Evolutionary conservation across 257 asterid species (phyloP).

Genomic region (Eucommia ulmoides): DNA sequence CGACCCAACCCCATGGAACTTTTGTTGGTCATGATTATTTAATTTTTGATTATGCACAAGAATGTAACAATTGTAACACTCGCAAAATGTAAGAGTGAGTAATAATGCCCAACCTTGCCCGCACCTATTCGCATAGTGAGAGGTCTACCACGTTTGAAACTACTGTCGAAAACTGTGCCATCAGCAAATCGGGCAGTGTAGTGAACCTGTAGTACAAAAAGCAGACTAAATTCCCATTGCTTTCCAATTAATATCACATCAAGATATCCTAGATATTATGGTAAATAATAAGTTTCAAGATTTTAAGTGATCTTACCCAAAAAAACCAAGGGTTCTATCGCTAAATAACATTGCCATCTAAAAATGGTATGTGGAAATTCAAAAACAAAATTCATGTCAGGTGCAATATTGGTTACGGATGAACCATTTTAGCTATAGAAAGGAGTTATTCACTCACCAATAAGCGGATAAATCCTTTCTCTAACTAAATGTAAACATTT

Average conservation of each 20-base stretch:
- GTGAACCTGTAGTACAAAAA: conserved; percentile 37
- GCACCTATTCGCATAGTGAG: conserved; percentile 87
- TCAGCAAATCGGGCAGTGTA: conserved; percentile 88
- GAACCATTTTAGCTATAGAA: too few relatives aligned
- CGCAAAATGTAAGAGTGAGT: too few relatives aligned
- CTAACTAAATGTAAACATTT: too few relatives aligned
- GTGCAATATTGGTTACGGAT: too few relatives aligned
- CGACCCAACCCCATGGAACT: too few relatives aligned
- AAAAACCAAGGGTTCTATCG: neutral
- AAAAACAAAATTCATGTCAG: neutral
- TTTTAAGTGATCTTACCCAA: neutral
- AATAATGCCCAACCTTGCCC: conserved; percentile 47
- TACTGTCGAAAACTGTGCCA: conserved; percentile 76
- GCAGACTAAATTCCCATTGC: neutral
- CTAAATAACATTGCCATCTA: neutral
- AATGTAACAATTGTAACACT: too few relatives aligned
- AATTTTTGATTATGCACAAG: too few relatives aligned
- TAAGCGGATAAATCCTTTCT: too few relatives aligned
- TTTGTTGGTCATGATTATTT: too few relatives aligned
- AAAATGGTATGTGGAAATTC: neutral
- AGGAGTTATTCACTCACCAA: too few relatives aligned
- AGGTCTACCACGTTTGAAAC: conserved; percentile 72
- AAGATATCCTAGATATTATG: neutral
- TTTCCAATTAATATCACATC: neutral
- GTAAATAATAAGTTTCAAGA: neutral